Evolutionary conservation across 208 protist species (phyloP).

Genomic region (Herpetomonas tarakana): DNA sequence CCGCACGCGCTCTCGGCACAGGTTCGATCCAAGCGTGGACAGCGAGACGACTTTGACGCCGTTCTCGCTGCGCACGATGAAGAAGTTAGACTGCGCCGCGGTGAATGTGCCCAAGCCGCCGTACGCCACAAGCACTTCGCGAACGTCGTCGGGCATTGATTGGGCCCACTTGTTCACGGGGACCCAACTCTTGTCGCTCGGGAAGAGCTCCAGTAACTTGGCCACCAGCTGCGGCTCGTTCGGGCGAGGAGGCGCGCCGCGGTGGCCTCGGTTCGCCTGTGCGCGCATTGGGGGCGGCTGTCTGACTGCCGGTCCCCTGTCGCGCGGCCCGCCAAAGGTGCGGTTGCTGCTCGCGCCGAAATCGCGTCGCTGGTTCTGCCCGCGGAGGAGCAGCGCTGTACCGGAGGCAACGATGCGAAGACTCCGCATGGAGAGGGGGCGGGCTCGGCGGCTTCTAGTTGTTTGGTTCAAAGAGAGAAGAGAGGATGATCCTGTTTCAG

Average conservation of each 20-base stretch:
- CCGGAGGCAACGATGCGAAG: too few relatives aligned
- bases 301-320: conserved; percentile 6
- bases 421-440: too few relatives aligned
- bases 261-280: too few relatives aligned
- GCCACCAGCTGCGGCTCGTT: conserved; percentile 66
- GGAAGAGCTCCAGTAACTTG: conserved; percentile 52
- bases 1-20: conserved; percentile 28
- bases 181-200: conserved; percentile 33
- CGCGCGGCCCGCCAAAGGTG: conserved; percentile 7
- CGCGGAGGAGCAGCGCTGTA: too few relatives aligned
- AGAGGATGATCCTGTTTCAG: too few relatives aligned
- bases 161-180: conserved; percentile 53
- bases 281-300: not conserved
- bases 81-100: conserved; percentile 63
- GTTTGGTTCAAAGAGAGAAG: too few relatives aligned
- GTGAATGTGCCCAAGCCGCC: conserved; percentile 56
- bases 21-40: conserved; percentile 44
- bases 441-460: too few relatives aligned
- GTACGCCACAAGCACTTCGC: conserved; percentile 60
- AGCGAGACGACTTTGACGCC: conserved; percentile 53
- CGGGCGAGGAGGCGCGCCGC: conserved; percentile 13
- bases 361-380: conserved; percentile 9
- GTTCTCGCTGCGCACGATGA: conserved; percentile 64
- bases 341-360: conserved; percentile 6
- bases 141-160: conserved; percentile 53